Evolutionary conservation across 305 asterid genomes (phyloP).

Genomic region (Salvia sclarea): DNA sequence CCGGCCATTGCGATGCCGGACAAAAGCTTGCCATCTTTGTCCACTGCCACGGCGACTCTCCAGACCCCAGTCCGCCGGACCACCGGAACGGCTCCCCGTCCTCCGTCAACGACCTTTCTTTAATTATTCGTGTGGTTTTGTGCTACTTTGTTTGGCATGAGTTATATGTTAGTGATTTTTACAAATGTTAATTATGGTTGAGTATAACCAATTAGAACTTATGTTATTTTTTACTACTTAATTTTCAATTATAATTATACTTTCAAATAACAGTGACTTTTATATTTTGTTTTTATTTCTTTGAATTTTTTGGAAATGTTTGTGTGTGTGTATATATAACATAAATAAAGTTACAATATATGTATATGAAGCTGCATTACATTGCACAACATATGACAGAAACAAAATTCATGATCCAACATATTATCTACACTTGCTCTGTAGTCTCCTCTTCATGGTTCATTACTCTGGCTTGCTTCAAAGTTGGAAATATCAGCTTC

Average conservation of each 20-base stretch:
- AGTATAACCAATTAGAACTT: too few relatives aligned
- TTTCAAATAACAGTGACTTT: too few relatives aligned
- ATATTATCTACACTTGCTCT: slow-evolving; percentile 41
- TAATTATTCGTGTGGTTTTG: not conserved
- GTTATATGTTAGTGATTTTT: not conserved
- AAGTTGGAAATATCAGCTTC: slow-evolving; percentile 77
- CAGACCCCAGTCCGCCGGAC: not conserved
- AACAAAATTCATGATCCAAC: slow-evolving; percentile 36
- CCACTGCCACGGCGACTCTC: not conserved
- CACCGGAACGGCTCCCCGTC: not conserved
- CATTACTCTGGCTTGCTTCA: slow-evolving; percentile 60
- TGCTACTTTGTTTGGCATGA: not conserved
- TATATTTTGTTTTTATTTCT: too few relatives aligned
- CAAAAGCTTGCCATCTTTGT: slow-evolving; percentile 29
- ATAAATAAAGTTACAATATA: not conserved
- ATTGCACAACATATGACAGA: slow-evolving; percentile 26
- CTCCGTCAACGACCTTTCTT: not conserved
- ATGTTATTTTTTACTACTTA: too few relatives aligned
- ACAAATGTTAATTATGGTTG: too few relatives aligned
- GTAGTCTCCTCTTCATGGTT: slow-evolving; percentile 49
- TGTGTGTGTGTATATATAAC: not conserved
- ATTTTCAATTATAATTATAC: too few relatives aligned
- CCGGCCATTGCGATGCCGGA: slow-evolving; percentile 34
- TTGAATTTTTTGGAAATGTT: too few relatives aligned
- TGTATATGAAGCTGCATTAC: not conserved